Evolutionary conservation across 2,329 filamentous ascomycete species (phyloP).

Genomic region (Microascus cirrosus): DNA sequence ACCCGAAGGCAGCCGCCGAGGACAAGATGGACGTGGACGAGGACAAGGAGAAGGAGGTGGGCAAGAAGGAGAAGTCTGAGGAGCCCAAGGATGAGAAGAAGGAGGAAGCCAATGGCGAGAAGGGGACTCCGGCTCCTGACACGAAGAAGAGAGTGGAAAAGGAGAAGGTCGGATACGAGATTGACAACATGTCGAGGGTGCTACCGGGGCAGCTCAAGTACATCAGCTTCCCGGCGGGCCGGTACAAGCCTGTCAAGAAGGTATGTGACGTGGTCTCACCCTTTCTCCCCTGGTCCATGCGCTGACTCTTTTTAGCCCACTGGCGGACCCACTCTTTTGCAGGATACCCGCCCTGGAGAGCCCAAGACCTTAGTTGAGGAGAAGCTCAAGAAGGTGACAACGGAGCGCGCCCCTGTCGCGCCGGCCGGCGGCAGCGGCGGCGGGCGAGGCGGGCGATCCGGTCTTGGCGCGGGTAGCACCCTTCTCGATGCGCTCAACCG

Average conservation of each 20-base stretch:
- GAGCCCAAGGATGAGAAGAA: conserved; percentile 54
- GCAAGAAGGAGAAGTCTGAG: conserved; percentile 41
- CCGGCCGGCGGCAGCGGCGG: conserved; percentile 16
- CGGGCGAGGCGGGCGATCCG: conserved; percentile 18
- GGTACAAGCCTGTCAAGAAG: conserved; percentile 86
- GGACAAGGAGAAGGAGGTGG: conserved; percentile 41
- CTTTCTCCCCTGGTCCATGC: conserved; percentile 21
- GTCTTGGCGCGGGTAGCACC: conserved; percentile 18
- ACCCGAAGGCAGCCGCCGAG: conserved; percentile 40
- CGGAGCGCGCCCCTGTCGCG: conserved; percentile 48
- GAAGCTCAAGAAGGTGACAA: conserved; percentile 74
- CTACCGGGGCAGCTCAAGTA: conserved; percentile 90
- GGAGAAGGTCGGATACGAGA: conserved; percentile 92
- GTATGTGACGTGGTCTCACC: conserved; percentile 32
- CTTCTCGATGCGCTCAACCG: conserved; percentile 31
- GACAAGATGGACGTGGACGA: conserved; percentile 88
- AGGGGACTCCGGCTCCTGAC: conserved; percentile 30
- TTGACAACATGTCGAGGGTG: conserved; percentile 95
- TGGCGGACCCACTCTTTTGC: conserved; percentile 82
- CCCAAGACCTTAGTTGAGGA: conserved; percentile 76
- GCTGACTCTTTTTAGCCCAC: conserved; percentile 52
- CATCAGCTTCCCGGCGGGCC: conserved; percentile 79
- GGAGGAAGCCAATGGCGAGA: conserved; percentile 22
- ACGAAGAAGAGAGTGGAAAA: conserved; percentile 86
- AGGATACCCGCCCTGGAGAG: conserved; percentile 71